phyloP scores from a whole-genome alignment of 768 basidiomycete species.

The Pisolithus sp. region DNA sequence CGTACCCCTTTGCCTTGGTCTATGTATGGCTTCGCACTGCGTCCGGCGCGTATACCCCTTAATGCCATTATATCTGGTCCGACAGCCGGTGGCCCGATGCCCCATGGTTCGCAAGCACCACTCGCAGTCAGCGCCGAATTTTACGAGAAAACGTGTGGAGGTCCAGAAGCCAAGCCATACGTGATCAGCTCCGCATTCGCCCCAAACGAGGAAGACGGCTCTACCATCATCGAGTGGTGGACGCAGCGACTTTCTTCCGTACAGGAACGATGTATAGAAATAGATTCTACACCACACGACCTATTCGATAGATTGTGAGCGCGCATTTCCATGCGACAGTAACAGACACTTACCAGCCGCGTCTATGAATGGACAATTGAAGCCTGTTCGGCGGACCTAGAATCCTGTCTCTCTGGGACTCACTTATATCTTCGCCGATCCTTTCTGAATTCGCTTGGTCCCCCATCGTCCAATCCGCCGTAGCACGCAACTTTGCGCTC shows the following conservation, averaged over 20 bases:
- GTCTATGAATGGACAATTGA: background rate
- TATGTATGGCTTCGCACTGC: slow-evolving; percentile 46
- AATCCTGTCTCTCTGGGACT: slow-evolving; percentile 37
- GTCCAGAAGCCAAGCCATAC: slow-evolving; percentile 23
- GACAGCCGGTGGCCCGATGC: slow-evolving; percentile 41
- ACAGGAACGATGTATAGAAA: slow-evolving; percentile 37
- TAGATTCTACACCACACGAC: slow-evolving; percentile 33
- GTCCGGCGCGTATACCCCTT: slow-evolving; percentile 47
- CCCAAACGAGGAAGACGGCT: slow-evolving; percentile 35
- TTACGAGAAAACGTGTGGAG: slow-evolving; percentile 43
- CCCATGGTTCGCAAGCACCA: slow-evolving; percentile 15
- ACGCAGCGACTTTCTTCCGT: slow-evolving; percentile 29
- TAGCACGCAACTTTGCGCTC: slow-evolving; percentile 43
- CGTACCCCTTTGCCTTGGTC: slow-evolving; percentile 47
- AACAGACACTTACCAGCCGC: background rate
- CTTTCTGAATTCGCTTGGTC: slow-evolving; percentile 49
- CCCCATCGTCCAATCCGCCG: slow-evolving; percentile 41
- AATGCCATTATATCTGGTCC: slow-evolving; percentile 56
- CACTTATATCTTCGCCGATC: slow-evolving; percentile 43
- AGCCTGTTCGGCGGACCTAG: slow-evolving; percentile 43
- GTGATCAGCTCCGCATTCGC: slow-evolving; percentile 30
- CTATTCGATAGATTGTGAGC: slow-evolving; percentile 49
- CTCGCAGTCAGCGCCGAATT: slow-evolving; percentile 44
- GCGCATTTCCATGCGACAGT: background rate
- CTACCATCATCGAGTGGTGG: slow-evolving; percentile 47